A percentile compares a stretch with the other conserved stretches of the same genome.
These are phyloP conservation scores for Penicillium herquei DNA, from an alignment of 495 filamentous ascomycete species.

Conservation along the genomic window DNA sequence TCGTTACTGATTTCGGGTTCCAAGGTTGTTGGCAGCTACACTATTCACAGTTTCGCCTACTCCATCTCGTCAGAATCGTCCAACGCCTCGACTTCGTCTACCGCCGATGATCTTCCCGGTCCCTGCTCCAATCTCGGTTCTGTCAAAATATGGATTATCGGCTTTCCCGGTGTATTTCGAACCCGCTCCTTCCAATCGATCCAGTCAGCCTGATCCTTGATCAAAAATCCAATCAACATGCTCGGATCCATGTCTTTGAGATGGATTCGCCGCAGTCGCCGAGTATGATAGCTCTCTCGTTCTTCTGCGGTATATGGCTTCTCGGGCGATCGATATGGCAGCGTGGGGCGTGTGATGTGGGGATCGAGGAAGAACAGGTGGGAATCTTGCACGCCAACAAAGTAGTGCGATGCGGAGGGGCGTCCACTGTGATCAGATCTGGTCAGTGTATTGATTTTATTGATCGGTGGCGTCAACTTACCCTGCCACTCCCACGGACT, in stretches of 20 bases:
- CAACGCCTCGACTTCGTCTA: slow-evolving; percentile 87
- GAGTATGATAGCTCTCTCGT: slow-evolving; percentile 80
- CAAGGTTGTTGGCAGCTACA: neutral
- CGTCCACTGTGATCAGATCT: slow-evolving; percentile 58
- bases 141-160: slow-evolving; percentile 69
- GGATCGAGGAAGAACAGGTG: slow-evolving; percentile 95
- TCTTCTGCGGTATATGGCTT: slow-evolving; percentile 66
- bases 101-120: slow-evolving; percentile 63
- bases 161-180: slow-evolving; percentile 69
- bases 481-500: slow-evolving; percentile 96
- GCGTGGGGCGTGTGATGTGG: slow-evolving; percentile 70
- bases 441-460: slow-evolving; percentile 4
- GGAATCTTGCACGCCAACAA: slow-evolving; percentile 88
- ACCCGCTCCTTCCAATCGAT: slow-evolving; percentile 71
- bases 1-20: no score
- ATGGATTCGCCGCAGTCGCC: slow-evolving; percentile 75
- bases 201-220: slow-evolving; percentile 82
- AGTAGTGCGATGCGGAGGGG: slow-evolving; percentile 94
- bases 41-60: slow-evolving; percentile 8
- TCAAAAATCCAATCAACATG: slow-evolving; percentile 97
- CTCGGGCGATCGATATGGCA: slow-evolving; percentile 54
- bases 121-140: slow-evolving; percentile 60
- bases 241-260: slow-evolving; percentile 96
- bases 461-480: slow-evolving; percentile 40
- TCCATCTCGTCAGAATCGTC: slow-evolving; percentile 63